phyloP scores from a whole-genome alignment of 768 basidiomycete genomes.

The Mycena alexandri region DNA sequence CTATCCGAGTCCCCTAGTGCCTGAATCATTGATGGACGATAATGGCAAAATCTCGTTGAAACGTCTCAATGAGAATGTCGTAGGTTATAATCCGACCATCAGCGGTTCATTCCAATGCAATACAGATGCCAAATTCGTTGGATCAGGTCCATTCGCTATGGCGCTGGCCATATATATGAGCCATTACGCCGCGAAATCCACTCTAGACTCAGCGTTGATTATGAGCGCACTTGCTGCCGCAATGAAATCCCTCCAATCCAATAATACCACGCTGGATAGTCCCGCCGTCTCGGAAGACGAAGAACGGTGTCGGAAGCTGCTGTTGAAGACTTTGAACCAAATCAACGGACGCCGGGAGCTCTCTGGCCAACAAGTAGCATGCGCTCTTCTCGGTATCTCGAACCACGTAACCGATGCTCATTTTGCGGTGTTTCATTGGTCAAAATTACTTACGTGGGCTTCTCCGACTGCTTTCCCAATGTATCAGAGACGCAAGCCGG shows the following conservation, averaged over 20 bases:
- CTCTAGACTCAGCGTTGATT: conserved; percentile 26
- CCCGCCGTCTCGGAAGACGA: background rate
- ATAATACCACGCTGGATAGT: background rate
- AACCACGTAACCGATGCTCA: conserved; percentile 30
- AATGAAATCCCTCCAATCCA: background rate
- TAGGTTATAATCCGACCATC: conserved; percentile 26
- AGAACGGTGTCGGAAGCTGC: conserved; percentile 8
- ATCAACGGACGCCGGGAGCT: conserved; percentile 28
- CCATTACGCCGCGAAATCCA: conserved; percentile 23
- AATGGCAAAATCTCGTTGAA: conserved; percentile 31
- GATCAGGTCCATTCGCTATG: conserved; percentile 26
- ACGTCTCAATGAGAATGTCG: conserved; percentile 13
- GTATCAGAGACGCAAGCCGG: too few species aligned
- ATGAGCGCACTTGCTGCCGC: conserved; percentile 34
- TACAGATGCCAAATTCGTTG: conserved; percentile 33
- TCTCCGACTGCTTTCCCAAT: conserved; percentile 8
- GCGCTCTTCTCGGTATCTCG: conserved; percentile 9
- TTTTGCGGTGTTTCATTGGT: conserved; percentile 30
- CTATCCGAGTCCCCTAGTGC: conserved; percentile 10
- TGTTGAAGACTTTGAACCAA: conserved; percentile 33
- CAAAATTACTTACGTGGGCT: conserved; percentile 22
- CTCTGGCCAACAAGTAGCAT: conserved; percentile 31
- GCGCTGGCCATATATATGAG: conserved; percentile 28
- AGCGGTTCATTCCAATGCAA: conserved; percentile 32
- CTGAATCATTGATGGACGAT: conserved; percentile 30